Base-by-base conservation (phyloP, 2,329 filamentous ascomycete genomes). In the Cadophora luteo-olivacea region DNA sequence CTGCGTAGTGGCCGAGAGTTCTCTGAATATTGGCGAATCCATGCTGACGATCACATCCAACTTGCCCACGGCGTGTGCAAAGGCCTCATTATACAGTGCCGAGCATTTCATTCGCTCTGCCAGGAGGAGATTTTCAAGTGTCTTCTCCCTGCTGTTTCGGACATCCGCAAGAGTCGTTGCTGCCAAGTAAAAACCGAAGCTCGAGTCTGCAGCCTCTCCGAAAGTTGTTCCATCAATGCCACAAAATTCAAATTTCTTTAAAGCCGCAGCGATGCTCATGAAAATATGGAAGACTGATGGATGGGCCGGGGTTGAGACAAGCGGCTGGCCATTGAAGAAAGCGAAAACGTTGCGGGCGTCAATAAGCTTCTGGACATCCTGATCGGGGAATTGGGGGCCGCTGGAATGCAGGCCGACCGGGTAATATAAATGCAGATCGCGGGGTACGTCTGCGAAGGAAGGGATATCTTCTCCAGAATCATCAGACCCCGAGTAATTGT, bases 61-160 rank as follows among this genome's bases (percentile, higher is more conserved):
- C 79, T 96, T 97, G 61, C 95, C 96, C 11, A 92, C 93, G 0
- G 91, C 93, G 79, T 98, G 96, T 5, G 94, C 89, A 76, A 97
- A 98, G 0, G 93, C 93, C 79, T 97, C 94, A 68, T 92, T 93
- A 80, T 97, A 98, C 2, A 99, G 85, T 8, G 90, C 86, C 75
- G 91, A 87, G 60, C 88, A 97, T 68, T 90, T 90, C 89, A 98
- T 92, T 48, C 88, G 87, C 81, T 99, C 95, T 66, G 92, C 94
- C 12, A 99, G 83, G n/a, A 98, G 86, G 58, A 98, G 85, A 0
- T 91, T 92, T 80, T 98, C 93, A 29, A 98, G 84, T 0, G 92
- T 97, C 84, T 96, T 97, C 77, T 97, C 93, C 32, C 91, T 87
- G 77, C 92, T 97, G 69, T 87, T 83, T 65, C 94, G 86, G 58